phyloP scores from a whole-genome alignment of 495 filamentous ascomycete genomes.

The Sabuloglossum arenarium region DNA sequence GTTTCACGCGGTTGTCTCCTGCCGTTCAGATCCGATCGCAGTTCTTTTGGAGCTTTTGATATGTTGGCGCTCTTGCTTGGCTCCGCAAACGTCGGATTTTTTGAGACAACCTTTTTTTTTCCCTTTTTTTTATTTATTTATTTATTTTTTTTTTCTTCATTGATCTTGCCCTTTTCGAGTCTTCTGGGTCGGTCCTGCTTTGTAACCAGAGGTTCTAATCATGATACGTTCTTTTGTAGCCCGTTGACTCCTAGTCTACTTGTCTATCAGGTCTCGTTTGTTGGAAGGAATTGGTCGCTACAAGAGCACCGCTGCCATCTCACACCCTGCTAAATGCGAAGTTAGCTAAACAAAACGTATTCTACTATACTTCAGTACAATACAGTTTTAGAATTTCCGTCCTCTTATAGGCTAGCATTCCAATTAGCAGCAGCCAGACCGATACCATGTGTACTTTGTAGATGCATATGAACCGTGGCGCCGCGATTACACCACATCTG shows the following conservation, averaged over 20 bases:
- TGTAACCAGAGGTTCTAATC: not conserved
- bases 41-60: not conserved
- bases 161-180: not conserved
- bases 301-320: not conserved
- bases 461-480: too few species aligned
- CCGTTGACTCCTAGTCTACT: not conserved
- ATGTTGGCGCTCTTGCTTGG: not conserved
- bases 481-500: too few species aligned
- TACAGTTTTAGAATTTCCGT: not conserved
- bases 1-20: not conserved
- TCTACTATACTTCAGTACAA: not conserved
- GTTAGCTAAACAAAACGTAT: not conserved
- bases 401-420: not conserved
- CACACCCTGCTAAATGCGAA: not conserved
- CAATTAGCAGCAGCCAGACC: not conserved
- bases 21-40: not conserved
- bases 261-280: not conserved
- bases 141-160: not conserved
- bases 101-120: not conserved
- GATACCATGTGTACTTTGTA: too few species aligned
- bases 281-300: not conserved
- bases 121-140: not conserved
- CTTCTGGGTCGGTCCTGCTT: constrained; percentile 1
- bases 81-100: not conserved
- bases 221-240: not conserved